Evolutionary conservation across 2,329 filamentous ascomycete species (phyloP), one percentile per base, ranked within the genome.

Genomic region (Scopulariopsis brevicaulis): DNA sequence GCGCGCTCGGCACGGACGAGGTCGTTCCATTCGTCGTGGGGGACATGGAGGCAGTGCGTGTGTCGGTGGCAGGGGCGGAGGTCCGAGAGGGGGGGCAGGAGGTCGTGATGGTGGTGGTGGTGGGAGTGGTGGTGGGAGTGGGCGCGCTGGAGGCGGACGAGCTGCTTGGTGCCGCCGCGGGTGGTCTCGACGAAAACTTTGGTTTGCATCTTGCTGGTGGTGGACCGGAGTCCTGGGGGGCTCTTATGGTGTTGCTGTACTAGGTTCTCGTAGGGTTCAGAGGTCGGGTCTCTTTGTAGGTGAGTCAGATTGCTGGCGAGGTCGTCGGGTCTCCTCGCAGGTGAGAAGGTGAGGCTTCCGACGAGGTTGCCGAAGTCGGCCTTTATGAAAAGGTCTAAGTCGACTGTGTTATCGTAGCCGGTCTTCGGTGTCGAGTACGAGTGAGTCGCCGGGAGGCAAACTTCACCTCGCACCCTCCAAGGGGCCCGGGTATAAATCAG

Each of bases 121-220:
- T 67, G 67, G 51, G 63, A 64, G 56, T 67, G 65, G 53, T 67
- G 64, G 46, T 70, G 65, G 52, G 61, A 58, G 22, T 72, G 68
- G 20, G 72, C 72, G 57, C 71, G 69, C 63, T 73, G 74, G 66
- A 74, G 61, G 51, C 69, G 65, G 25, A 75, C 71, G 57, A 71
- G 71, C 59, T 72, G 71, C 34, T 65, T 64, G 40, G 64, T 66
- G 20, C 71, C 72, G 14, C 66, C 64, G 12, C 69, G 61, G 7
- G 64, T 63, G 15, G 69, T 69, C 62, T 74, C 71, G 60, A 74
- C 62, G 56, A 67, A 73, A 63, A 67, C 70, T 24, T 67, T 68
- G 59, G 66, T 65, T 59, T 71, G 67, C 72, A 74, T 57, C 46
- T 7, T 34, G 51, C 10, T 10, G 24, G 24, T 3, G 24, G 24